These are phyloP conservation scores for Colletotrichum euphorbiae DNA, from an alignment of 2,329 filamentous ascomycete genomes.

Conservation along the genomic window DNA sequence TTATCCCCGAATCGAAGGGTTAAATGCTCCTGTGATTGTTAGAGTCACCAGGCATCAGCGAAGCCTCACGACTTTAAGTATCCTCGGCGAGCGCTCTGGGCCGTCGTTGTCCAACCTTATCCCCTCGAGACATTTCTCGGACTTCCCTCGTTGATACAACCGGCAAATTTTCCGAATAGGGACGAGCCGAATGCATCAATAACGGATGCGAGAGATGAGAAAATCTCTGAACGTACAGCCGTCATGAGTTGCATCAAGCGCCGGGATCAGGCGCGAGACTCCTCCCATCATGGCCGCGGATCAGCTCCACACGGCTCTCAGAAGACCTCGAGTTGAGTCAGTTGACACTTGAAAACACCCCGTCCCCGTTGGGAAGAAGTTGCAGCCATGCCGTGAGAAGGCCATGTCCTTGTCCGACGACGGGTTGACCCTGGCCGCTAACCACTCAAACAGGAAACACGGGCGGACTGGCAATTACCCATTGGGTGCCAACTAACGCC, in stretches of 20 bases:
- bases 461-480: neutral
- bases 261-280: conserved; percentile 12
- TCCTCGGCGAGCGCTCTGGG: conserved; percentile 11
- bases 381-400: neutral
- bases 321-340: neutral
- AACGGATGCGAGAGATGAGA: neutral
- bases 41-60: conserved; percentile 14
- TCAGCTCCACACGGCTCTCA: conserved; percentile 19
- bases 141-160: conserved; percentile 15
- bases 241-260: conserved; percentile 35
- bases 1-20: conserved; percentile 17
- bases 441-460: conserved; percentile 27
- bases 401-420: conserved; percentile 24
- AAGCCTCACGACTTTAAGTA: conserved; percentile 32
- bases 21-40: conserved; percentile 27
- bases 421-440: conserved; percentile 1
- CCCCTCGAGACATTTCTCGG: neutral
- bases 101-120: neutral
- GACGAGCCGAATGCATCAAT: conserved; percentile 8
- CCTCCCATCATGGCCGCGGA: neutral
- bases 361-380: conserved; percentile 20
- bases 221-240: conserved; percentile 19
- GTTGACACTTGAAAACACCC: conserved; percentile 11
- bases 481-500: too few relatives aligned
- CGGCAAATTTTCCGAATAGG: conserved; percentile 5